phyloP scores from a whole-genome alignment of 352 stramenopile genomes.

The Phytophthora pluvialis region DNA sequence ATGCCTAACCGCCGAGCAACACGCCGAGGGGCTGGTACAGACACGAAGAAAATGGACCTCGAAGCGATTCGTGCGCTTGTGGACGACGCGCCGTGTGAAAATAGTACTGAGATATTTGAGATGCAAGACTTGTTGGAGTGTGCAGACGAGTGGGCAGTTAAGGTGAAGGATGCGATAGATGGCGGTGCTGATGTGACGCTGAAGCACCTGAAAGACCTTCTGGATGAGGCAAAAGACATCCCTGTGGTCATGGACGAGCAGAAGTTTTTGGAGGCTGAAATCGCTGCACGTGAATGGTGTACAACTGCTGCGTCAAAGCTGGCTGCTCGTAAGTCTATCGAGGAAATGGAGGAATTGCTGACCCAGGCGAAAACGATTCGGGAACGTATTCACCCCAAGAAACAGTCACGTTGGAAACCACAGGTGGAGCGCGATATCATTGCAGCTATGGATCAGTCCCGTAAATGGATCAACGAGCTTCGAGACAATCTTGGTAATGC shows the following conservation, averaged over 20 bases:
- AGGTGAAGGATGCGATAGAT: conserved; percentile 83
- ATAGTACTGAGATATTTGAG: conserved; percentile 88
- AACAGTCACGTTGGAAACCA: conserved; percentile 84
- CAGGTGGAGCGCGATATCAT: conserved; percentile 85
- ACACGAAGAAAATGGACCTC: conserved; percentile 86
- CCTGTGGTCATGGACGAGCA: conserved; percentile 91
- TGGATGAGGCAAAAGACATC: conserved; percentile 84
- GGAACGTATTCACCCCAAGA: conserved; percentile 72
- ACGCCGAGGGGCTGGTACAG: conserved; percentile 51
- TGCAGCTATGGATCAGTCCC: conserved; percentile 64
- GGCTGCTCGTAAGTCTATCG: conserved; percentile 60
- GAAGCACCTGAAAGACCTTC: conserved; percentile 74
- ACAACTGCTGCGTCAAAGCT: conserved; percentile 60
- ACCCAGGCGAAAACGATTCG: conserved; percentile 78
- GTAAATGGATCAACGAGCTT: conserved; percentile 80
- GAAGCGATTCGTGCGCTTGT: conserved; percentile 81
- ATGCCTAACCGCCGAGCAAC: conserved; percentile 81
- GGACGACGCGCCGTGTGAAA: conserved; percentile 86
- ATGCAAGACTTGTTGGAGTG: conserved; percentile 91
- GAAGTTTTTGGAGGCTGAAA: conserved; percentile 78
- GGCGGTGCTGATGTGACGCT: conserved; percentile 70
- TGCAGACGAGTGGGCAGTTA: conserved; percentile 83
- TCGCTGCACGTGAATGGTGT: conserved; percentile 82
- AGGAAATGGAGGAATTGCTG: conserved; percentile 64
- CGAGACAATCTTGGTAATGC: conserved; percentile 66